Conservation (phyloP, 1,284 basidiomycete genomes). For the Ustilago nuda region DNA sequence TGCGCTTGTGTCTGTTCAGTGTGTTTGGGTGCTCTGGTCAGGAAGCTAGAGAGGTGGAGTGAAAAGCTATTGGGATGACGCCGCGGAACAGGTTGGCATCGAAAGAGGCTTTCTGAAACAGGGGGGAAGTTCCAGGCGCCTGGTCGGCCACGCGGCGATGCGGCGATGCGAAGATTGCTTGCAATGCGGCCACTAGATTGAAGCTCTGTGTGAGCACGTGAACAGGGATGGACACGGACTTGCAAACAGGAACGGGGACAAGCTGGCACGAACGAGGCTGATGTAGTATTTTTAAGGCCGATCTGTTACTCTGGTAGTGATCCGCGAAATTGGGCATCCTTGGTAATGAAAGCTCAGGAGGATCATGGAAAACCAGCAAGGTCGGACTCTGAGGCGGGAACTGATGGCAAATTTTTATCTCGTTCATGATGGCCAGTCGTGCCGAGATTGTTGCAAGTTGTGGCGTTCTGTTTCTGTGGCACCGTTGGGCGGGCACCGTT, state of each 20-base stretch:
- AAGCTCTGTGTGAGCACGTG: neutral
- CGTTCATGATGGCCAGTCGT: neutral
- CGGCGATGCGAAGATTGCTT: neutral
- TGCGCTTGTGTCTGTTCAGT: neutral
- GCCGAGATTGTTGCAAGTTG: neutral
- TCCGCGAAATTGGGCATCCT: neutral
- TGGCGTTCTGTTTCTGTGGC: neutral
- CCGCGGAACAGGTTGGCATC: neutral
- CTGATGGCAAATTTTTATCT: neutral
- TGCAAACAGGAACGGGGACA: neutral
- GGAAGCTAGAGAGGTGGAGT: neutral
- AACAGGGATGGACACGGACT: neutral
- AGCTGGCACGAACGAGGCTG: neutral
- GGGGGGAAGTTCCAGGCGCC: neutral
- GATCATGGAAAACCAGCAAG: neutral
- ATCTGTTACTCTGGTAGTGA: neutral
- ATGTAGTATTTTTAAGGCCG: neutral
- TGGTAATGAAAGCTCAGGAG: too few species aligned
- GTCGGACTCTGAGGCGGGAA: neutral
- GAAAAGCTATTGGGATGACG: neutral
- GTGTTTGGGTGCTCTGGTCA: neutral
- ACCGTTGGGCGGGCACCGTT: neutral
- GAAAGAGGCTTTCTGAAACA: neutral
- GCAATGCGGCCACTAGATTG: neutral
- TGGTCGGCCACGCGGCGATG: neutral